These are phyloP conservation scores for Berkeleyomyces basicola DNA, from an alignment of 2,329 filamentous ascomycete genomes.

Conservation along the genomic window DNA sequence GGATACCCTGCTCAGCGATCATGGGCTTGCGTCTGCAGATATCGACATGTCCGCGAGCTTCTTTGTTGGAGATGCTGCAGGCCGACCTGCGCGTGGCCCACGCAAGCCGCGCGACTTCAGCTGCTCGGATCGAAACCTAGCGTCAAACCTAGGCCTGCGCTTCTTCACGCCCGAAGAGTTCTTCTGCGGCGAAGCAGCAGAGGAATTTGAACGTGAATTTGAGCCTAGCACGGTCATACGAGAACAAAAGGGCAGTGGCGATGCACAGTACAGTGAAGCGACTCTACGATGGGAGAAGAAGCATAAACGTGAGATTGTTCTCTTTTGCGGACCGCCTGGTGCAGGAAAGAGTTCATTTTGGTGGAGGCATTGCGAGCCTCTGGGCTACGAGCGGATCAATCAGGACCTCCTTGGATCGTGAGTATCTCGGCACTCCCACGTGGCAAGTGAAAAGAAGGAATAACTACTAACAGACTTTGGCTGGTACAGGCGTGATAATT, in stretches of 20 bases:
- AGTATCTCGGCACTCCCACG: conserved; percentile 15
- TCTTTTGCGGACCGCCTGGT: conserved; percentile 79
- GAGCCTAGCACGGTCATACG: conserved; percentile 43
- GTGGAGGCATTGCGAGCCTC: conserved; percentile 56
- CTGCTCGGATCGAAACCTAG: conserved; percentile 61
- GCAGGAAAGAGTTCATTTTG: conserved; percentile 88
- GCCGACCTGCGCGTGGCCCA: conserved; percentile 30
- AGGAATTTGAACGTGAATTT: conserved; percentile 53
- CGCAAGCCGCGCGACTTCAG: conserved; percentile 40
- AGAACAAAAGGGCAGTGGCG: conserved; percentile 17
- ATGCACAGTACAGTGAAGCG: conserved; percentile 17
- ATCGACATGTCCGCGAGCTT: conserved; percentile 58
- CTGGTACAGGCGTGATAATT: conserved; percentile 35
- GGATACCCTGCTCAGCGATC: conserved; percentile 43
- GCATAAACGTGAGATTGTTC: conserved; percentile 54
- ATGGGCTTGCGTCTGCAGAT: conserved; percentile 36
- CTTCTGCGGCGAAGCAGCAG: conserved; percentile 53
- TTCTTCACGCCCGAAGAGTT: conserved; percentile 87
- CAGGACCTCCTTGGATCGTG: conserved; percentile 69
- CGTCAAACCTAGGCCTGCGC: conserved; percentile 61
- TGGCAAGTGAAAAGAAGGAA: not conserved
- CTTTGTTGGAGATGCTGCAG: conserved; percentile 79
- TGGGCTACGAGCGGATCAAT: conserved; percentile 74
- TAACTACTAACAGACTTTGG: not conserved
- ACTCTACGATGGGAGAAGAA: conserved; percentile 35